Evolutionary conservation across 164 flowering plant species (phyloP).

Genomic region (Magnolia kwangsiensis): DNA sequence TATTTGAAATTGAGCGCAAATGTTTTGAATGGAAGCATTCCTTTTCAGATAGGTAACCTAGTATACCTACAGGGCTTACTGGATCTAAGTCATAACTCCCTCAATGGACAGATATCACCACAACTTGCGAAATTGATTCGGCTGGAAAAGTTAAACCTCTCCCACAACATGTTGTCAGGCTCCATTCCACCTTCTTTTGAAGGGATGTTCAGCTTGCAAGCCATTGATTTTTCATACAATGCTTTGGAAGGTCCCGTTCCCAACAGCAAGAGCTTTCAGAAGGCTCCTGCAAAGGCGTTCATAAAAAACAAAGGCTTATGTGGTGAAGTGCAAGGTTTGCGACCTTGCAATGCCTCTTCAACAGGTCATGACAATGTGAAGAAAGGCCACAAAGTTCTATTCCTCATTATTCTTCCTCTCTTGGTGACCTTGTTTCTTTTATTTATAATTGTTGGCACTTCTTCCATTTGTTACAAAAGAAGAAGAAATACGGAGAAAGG

Average conservation of each 20-base stretch:
- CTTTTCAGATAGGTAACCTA: constrained; percentile 5
- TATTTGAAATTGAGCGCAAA: not conserved
- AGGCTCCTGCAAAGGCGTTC: not conserved
- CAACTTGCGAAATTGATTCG: not conserved
- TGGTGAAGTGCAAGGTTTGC: not conserved
- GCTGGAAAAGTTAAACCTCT: constrained; percentile 7
- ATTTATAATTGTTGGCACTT: not conserved
- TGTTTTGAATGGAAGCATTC: constrained; percentile 5
- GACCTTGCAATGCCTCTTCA: constrained; percentile 1
- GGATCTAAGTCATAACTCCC: constrained; percentile 8
- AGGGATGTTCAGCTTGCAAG: not conserved
- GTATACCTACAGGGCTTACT: not conserved
- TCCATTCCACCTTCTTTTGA: constrained; percentile 5
- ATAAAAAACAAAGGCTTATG: constrained; percentile 1
- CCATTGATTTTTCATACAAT: constrained; percentile 7
- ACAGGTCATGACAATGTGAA: not conserved
- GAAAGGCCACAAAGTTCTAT: not conserved
- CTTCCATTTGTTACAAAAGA: not conserved
- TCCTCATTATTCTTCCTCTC: not conserved
- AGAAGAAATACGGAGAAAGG: not conserved
- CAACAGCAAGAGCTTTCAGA: not conserved
- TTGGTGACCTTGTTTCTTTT: not conserved
- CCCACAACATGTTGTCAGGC: constrained; percentile 2
- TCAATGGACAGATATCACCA: constrained; percentile 1
- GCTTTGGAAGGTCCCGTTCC: not conserved